These are phyloP conservation scores for Truncatella angustata DNA, from an alignment of 2,329 filamentous ascomycete genomes.

Conservation along the genomic window DNA sequence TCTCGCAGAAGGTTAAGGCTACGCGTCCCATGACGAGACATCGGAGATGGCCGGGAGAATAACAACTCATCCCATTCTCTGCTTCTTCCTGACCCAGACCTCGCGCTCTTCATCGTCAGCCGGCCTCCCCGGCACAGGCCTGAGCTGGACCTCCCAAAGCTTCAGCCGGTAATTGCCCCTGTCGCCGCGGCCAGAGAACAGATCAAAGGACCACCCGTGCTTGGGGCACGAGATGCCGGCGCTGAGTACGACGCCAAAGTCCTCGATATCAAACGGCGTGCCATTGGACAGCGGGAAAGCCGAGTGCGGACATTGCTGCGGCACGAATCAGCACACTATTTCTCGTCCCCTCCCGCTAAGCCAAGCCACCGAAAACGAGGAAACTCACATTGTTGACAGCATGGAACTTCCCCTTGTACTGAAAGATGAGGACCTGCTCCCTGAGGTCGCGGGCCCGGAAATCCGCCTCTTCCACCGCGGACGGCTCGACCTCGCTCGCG, in stretches of 20 bases:
- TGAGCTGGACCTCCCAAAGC: slow-evolving; percentile 62
- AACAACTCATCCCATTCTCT: slow-evolving; percentile 25
- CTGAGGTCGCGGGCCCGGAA: slow-evolving; percentile 31
- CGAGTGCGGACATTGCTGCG: slow-evolving; percentile 64
- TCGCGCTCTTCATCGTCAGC: slow-evolving; percentile 13
- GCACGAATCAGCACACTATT: background rate
- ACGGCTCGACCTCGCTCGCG: slow-evolving; percentile 33
- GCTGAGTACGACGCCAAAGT: slow-evolving; percentile 64
- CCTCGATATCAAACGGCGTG: slow-evolving; percentile 67
- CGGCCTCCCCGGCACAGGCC: slow-evolving; percentile 22
- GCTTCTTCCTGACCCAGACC: slow-evolving; percentile 31
- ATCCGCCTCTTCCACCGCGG: slow-evolving; percentile 27
- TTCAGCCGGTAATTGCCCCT: slow-evolving; percentile 60
- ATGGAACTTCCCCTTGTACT: slow-evolving; percentile 62
- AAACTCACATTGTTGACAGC: slow-evolving; percentile 64
- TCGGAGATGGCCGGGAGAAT: background rate
- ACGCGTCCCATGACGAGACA: background rate
- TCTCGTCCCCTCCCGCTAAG: no score
- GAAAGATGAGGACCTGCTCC: slow-evolving; percentile 65
- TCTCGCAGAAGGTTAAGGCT: background rate
- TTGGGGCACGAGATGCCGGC: slow-evolving; percentile 66
- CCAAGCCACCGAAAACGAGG: no score
- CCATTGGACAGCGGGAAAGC: slow-evolving; percentile 64
- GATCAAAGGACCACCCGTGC: slow-evolving; percentile 70
- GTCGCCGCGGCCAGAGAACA: slow-evolving; percentile 61